These are phyloP conservation scores for Schizosaccharomyces osmophilus DNA, from an alignment of 805 yeast genomes.

Conservation along the genomic window DNA sequence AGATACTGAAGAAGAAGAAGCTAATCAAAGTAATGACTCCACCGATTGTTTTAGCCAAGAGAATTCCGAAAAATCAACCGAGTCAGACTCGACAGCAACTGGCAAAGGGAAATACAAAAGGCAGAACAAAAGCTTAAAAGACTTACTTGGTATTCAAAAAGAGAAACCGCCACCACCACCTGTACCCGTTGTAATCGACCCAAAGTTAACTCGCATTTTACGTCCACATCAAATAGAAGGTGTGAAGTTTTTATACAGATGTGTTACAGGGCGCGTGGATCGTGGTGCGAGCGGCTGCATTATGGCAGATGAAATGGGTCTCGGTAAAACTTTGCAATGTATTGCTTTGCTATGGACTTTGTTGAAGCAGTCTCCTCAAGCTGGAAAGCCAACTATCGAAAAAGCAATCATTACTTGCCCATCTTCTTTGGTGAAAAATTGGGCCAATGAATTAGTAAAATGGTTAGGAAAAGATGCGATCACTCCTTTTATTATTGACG, in stretches of 20 bases:
- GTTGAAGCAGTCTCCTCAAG: conserved; percentile 67
- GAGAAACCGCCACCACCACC: conserved; percentile 35
- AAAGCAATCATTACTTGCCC: conserved; percentile 90
- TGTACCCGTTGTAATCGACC: conserved; percentile 92
- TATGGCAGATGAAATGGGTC: conserved; percentile 96
- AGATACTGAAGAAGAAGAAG: background rate
- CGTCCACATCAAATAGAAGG: conserved; percentile 96
- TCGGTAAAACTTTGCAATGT: conserved; percentile 79
- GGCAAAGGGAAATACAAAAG: conserved; percentile 14
- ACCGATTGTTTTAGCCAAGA: background rate
- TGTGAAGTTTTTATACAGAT: conserved; percentile 67
- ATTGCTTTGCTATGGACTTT: conserved; percentile 80
- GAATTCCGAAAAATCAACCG: conserved; percentile 2
- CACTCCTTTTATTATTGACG: conserved; percentile 78
- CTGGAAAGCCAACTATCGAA: conserved; percentile 45
- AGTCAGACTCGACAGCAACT: conserved; percentile 9
- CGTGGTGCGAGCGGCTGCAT: conserved; percentile 72
- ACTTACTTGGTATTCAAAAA: conserved; percentile 45
- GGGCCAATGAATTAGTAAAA: conserved; percentile 90
- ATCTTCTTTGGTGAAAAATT: conserved; percentile 71
- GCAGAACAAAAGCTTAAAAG: conserved; percentile 45
- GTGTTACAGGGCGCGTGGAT: conserved; percentile 44
- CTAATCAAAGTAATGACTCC: background rate
- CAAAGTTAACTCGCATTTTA: conserved; percentile 52
- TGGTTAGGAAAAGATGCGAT: conserved; percentile 88